Base-by-base conservation (phyloP, 805 yeast genomes). In the Kazachstania bromeliacearum region DNA sequence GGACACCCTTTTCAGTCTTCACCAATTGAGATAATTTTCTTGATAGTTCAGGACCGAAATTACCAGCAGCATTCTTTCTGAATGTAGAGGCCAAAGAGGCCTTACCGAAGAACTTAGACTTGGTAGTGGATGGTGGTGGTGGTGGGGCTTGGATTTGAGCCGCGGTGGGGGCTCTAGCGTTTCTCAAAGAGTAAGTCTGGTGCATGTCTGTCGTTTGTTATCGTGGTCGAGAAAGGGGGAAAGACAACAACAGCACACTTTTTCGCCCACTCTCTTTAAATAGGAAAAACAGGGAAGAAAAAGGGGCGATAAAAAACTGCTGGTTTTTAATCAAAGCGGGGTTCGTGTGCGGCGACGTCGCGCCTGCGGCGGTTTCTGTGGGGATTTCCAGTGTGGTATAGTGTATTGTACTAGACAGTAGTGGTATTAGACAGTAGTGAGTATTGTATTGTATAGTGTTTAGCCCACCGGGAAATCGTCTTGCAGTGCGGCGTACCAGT, bases 1-100 rank as follows among this genome's bases (percentile, higher is more conserved):
- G 80, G 46, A 89, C 82, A 63, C 84, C 83, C 75, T 92, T 92
- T 71, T 89, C 98, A 73, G 87, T 83, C 75, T 89, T 92, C 60
- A 92, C 85, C 60, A 85, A 75, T 55, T 81, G 87, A 28, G 95
- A 79, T 57, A 89, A 75, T 62, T 89, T 89, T 66, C 94, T 79
- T 29, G 96, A 75, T 57, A 92, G 72, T 66, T 89, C 96, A 31
- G 97, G 97, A 40, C 96, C 96, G 56, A 85, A 75, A 31, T 82
- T 76, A 46, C 95, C 96, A 40, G 96, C 95, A 41, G 95, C 73
- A 50, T 75, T 69, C 63, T 80, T 85, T 64, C 95, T 79, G 59
- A 83, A 71, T 14, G 75, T 60, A 45, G 77, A 72, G 34, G 85
- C 73, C 48, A 83, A 67, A 22, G 84, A 77, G 17, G 79, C 71